A percentile compares a stretch with the other conserved stretches of the same genome.
Conservation (phyloP, 2,329 filamentous ascomycete species). For the Fusarium transvaalense region DNA sequence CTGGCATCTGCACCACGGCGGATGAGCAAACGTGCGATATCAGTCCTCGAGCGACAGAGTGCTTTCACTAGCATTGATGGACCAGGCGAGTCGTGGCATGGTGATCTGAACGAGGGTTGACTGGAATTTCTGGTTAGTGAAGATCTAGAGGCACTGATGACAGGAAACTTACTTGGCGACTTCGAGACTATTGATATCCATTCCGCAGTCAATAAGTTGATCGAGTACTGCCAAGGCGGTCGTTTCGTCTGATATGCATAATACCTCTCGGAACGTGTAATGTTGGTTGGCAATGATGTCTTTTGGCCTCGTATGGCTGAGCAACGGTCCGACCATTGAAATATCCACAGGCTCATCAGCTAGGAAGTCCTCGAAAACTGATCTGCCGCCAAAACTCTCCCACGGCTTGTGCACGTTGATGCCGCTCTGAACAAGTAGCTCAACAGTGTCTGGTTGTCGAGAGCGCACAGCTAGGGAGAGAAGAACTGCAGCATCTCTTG, state of each 20-base stretch:
- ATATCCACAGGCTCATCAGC: slow-evolving; percentile 13
- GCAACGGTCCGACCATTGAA: slow-evolving; percentile 17
- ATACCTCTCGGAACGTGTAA: slow-evolving; percentile 27
- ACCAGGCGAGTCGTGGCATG: background rate
- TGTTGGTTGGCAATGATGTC: slow-evolving; percentile 28
- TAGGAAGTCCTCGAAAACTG: slow-evolving; percentile 34
- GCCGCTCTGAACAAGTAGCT: slow-evolving; percentile 28
- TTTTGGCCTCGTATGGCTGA: slow-evolving; percentile 21
- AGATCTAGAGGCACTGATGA: background rate
- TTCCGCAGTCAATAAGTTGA: slow-evolving; percentile 24
- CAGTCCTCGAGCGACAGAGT: slow-evolving; percentile 12
- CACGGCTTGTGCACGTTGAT: slow-evolving; percentile 23
- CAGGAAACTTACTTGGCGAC: background rate
- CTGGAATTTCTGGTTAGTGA: background rate
- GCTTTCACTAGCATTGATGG: slow-evolving; percentile 33
- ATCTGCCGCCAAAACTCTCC: slow-evolving; percentile 1
- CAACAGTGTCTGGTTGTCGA: slow-evolving; percentile 16
- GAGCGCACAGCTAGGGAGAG: slow-evolving; percentile 20
- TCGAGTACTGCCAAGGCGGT: slow-evolving; percentile 19
- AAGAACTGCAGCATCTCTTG: slow-evolving; percentile 23
- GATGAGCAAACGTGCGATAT: slow-evolving; percentile 31
- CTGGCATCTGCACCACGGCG: slow-evolving; percentile 36
- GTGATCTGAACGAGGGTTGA: background rate
- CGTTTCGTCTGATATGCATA: background rate
- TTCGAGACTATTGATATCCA: slow-evolving; percentile 37